Evolutionary conservation across 2,329 filamentous ascomycete species (phyloP).

Genomic region (Epichloe gansuensis): DNA sequence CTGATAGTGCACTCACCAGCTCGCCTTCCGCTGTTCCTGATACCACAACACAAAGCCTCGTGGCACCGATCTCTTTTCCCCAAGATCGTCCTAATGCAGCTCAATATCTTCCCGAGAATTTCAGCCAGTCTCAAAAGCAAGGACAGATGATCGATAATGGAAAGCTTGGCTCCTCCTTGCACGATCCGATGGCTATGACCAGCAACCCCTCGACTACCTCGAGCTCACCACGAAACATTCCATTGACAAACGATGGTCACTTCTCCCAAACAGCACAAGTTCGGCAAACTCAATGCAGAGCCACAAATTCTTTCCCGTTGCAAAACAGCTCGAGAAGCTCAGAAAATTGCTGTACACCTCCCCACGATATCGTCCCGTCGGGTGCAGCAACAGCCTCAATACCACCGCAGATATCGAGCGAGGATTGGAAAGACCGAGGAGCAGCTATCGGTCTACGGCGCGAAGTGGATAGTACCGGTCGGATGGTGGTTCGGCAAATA

Average conservation of each 20-base stretch:
- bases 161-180: neutral
- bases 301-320: slow-evolving; percentile 52
- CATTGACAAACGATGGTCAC: slow-evolving; percentile 6
- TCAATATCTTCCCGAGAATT: neutral
- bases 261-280: slow-evolving; percentile 6
- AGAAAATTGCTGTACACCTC: slow-evolving; percentile 1
- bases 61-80: slow-evolving; percentile 6
- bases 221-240: slow-evolving; percentile 6
- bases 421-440: slow-evolving; percentile 92
- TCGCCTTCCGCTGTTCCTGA: slow-evolving; percentile 12
- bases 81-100: neutral
- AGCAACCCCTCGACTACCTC: neutral
- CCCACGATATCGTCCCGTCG: slow-evolving; percentile 12
- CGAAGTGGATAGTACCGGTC: slow-evolving; percentile 75
- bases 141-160: neutral
- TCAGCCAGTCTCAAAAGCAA: neutral
- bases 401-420: slow-evolving; percentile 36
- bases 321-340: slow-evolving; percentile 65
- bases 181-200: neutral
- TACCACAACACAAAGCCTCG: slow-evolving; percentile 7
- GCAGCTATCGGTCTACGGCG: slow-evolving; percentile 74
- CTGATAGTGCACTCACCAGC: slow-evolving; percentile 13
- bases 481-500: slow-evolving; percentile 66
- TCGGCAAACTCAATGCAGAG: slow-evolving; percentile 38
- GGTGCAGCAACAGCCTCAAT: slow-evolving; percentile 21